These are phyloP conservation scores for Butyriboletus appendiculatus DNA, from an alignment of 1,284 basidiomycete genomes.

Conservation along the genomic window DNA sequence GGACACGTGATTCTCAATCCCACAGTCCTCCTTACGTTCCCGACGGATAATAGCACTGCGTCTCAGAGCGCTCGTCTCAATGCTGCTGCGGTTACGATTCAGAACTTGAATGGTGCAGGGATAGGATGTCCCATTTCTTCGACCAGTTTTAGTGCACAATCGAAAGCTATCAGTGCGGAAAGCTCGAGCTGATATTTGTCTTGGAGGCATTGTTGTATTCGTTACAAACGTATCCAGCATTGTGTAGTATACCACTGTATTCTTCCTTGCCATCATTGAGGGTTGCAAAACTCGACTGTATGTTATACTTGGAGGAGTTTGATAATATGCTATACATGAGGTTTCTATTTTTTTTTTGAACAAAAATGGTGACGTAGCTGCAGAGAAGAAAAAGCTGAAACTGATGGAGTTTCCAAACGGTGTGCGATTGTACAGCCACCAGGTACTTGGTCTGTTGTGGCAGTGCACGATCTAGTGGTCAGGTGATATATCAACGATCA, in stretches of 20 bases:
- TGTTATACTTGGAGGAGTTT: too few relatives aligned
- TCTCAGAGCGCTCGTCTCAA: constrained; percentile 55
- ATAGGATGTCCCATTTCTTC: constrained; percentile 52
- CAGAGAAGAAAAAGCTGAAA: too few relatives aligned
- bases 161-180: constrained; percentile 41
- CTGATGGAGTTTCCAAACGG: too few relatives aligned
- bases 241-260: constrained; percentile 5
- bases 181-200: constrained; percentile 2
- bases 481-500: constrained; percentile 30
- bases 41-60: constrained; percentile 52
- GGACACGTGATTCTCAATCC: constrained; percentile 64
- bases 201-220: neutral
- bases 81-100: constrained; percentile 49
- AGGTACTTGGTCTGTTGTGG: too few relatives aligned
- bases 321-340: too few relatives aligned
- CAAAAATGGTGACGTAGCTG: too few relatives aligned
- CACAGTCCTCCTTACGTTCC: constrained; percentile 54
- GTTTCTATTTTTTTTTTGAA: too few relatives aligned
- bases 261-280: neutral
- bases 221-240: neutral
- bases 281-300: too few relatives aligned
- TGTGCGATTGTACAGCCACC: too few relatives aligned
- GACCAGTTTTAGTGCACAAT: constrained; percentile 51
- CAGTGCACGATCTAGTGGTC: neutral
- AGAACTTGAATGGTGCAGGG: constrained; percentile 54